These are phyloP conservation scores for Collybia mongolica DNA, from an alignment of 768 basidiomycete species.

Conservation along the genomic window DNA sequence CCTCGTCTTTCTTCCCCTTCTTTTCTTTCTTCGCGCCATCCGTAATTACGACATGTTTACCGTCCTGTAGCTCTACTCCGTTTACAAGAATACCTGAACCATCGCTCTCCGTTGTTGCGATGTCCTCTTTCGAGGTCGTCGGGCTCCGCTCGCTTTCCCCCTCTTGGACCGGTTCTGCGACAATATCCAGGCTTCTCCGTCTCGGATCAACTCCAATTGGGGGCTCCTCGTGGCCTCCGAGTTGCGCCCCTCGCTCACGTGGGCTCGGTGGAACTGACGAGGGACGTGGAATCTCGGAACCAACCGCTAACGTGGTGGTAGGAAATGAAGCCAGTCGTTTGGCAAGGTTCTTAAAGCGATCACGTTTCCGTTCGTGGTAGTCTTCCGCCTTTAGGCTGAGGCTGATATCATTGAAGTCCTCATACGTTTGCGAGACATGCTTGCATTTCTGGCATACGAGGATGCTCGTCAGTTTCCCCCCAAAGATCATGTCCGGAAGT, in stretches of 20 bases:
- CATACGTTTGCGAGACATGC: slow-evolving; percentile 86
- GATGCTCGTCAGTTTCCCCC: slow-evolving; percentile 84
- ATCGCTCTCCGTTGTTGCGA: slow-evolving; percentile 24
- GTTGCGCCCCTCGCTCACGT: slow-evolving; percentile 19
- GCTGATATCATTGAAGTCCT: slow-evolving; percentile 94
- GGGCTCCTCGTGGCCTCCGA: slow-evolving; percentile 33
- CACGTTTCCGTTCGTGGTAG: slow-evolving; percentile 74
- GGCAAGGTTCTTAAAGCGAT: slow-evolving; percentile 73
- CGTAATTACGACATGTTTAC: slow-evolving; percentile 34
- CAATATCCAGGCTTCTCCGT: slow-evolving; percentile 43
- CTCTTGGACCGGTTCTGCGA: slow-evolving; percentile 16
- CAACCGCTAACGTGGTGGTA: slow-evolving; percentile 7
- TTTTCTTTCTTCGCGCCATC: slow-evolving; percentile 30
- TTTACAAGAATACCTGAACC: slow-evolving; percentile 22
- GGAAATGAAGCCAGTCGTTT: slow-evolving; percentile 51
- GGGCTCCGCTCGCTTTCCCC: slow-evolving; percentile 12
- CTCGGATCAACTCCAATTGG: slow-evolving; percentile 35
- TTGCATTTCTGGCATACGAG: slow-evolving; percentile 96
- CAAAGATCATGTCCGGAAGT: slow-evolving; percentile 89
- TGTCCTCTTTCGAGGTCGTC: slow-evolving; percentile 14
- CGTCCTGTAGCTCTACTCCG: slow-evolving; percentile 25
- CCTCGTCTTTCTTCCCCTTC: slow-evolving; percentile 34
- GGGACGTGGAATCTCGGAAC: slow-evolving; percentile 41
- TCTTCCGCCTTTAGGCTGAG: slow-evolving; percentile 86
- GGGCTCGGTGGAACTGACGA: slow-evolving; percentile 57